Percentiles rank a stretch among this genome's conserved stretches.
These are phyloP conservation scores for Ruellia speciosa DNA, from an alignment of 305 asterid genomes.

Conservation along the genomic window DNA sequence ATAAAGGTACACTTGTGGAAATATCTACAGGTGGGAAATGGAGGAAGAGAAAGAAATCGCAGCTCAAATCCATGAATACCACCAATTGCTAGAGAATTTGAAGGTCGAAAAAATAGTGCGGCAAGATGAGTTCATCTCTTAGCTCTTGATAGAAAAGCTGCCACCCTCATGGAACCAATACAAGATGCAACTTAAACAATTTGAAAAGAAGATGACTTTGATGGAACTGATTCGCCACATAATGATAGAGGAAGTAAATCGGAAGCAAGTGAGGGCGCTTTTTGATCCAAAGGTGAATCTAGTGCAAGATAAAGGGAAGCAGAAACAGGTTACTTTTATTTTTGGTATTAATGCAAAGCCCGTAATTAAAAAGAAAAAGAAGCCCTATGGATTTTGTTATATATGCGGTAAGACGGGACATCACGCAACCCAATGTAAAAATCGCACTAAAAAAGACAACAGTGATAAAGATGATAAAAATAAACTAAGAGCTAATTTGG, in stretches of 20 bases:
- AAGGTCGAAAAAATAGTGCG: not conserved
- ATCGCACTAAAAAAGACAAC: no score
- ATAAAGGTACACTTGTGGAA: not conserved
- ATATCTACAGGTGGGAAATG: slow-evolving; percentile 1
- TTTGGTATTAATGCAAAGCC: no score
- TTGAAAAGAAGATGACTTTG: not conserved
- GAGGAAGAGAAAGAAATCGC: not conserved
- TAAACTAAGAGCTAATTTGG: not conserved
- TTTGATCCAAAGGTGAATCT: not conserved
- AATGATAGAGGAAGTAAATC: no score
- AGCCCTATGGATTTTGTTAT: no score
- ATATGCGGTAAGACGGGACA: no score
- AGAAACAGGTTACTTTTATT: no score
- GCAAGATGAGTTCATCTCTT: not conserved
- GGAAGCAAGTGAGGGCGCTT: not conserved
- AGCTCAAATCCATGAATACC: slow-evolving; percentile 1
- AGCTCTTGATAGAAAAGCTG: not conserved
- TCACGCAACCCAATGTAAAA: no score
- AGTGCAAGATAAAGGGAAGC: no score
- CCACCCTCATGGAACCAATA: slow-evolving; percentile 6
- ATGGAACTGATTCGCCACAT: not conserved
- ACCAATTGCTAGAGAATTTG: not conserved
- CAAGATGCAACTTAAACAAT: slow-evolving; percentile 1
- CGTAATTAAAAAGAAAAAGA: no score
- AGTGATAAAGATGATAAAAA: no score